phyloP scores from a whole-genome alignment of 495 filamentous ascomycete genomes.

The Penicillium verhagenii region DNA sequence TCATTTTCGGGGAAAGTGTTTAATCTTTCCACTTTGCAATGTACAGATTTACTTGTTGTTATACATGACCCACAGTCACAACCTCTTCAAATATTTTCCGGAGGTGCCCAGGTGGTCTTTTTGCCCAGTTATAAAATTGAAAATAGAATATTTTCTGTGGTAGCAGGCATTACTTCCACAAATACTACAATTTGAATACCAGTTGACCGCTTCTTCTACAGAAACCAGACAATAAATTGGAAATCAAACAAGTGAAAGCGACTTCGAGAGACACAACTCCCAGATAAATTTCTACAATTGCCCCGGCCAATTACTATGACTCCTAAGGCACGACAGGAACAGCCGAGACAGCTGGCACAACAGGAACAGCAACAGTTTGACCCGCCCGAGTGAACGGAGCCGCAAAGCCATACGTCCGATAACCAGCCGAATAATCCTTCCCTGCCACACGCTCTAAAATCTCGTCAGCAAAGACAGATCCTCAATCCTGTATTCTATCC shows the following conservation, averaged over 20 bases:
- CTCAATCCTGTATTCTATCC: not conserved
- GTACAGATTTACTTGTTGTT: no score
- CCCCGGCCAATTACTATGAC: not conserved
- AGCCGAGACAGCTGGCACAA: not conserved
- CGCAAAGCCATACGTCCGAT: constrained; percentile 39
- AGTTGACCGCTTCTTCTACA: no score
- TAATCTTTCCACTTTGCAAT: no score
- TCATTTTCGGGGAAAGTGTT: no score
- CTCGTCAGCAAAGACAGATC: not conserved
- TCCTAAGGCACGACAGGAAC: not conserved
- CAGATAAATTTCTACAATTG: not conserved
- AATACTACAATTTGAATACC: no score
- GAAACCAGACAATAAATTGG: no score
- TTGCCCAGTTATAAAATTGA: no score
- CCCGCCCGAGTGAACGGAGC: constrained; percentile 21
- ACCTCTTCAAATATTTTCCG: no score
- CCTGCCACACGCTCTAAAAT: constrained; percentile 32
- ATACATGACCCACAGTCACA: no score
- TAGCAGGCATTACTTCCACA: no score
- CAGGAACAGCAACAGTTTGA: not conserved
- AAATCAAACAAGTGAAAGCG: not conserved
- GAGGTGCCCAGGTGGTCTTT: no score
- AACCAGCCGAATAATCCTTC: constrained; percentile 37
- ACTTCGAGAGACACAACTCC: not conserved
- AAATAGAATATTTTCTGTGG: no score